These are phyloP conservation scores for Fusarium tjaetaba DNA, from an alignment of 2,329 filamentous ascomycete genomes.

Conservation along the genomic window DNA sequence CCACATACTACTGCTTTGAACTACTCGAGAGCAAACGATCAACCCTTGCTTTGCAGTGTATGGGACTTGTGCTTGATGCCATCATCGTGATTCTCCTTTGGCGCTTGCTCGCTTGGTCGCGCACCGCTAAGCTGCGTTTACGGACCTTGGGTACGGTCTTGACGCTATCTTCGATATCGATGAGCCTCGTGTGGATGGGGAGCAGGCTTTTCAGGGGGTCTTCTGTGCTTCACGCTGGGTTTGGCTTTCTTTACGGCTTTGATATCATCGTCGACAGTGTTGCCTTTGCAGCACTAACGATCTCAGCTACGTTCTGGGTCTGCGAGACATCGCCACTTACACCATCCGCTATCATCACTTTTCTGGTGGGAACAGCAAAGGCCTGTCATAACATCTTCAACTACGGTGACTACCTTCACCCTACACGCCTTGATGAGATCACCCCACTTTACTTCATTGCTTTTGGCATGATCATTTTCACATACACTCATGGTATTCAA, in stretches of 20 bases:
- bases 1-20: constrained; percentile 63
- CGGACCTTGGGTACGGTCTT: constrained; percentile 57
- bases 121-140: constrained; percentile 59
- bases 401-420: constrained; percentile 59
- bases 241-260: constrained; percentile 59
- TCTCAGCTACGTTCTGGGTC: constrained; percentile 58
- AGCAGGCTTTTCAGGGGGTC: constrained; percentile 44
- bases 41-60: constrained; percentile 54
- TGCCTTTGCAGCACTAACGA: constrained; percentile 54
- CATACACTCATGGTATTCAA: constrained; percentile 56
- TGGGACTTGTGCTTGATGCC: constrained; percentile 59
- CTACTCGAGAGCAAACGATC: constrained; percentile 51
- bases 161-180: constrained; percentile 51
- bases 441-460: constrained; percentile 53
- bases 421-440: constrained; percentile 50
- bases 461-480: constrained; percentile 55
- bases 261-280: constrained; percentile 61
- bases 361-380: constrained; percentile 53
- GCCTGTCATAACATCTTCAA: constrained; percentile 50
- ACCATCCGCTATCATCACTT: constrained; percentile 55
- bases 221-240: constrained; percentile 41
- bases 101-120: constrained; percentile 62
- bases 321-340: constrained; percentile 58
- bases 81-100: constrained; percentile 59
- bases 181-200: constrained; percentile 51